Conservation (phyloP, 331 rosid species). For the Phaseolus coccineus region DNA sequence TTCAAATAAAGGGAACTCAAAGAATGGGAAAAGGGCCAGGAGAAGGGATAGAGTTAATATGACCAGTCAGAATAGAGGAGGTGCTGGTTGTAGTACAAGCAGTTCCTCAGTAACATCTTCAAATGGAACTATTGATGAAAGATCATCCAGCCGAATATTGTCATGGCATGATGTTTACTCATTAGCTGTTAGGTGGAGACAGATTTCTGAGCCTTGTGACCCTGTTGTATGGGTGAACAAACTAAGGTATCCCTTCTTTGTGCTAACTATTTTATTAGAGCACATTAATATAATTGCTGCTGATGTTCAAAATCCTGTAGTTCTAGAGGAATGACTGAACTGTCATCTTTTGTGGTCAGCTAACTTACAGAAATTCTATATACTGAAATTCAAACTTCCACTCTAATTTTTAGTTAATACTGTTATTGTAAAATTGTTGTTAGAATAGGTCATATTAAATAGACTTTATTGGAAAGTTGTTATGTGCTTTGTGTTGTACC, state of each 20-base stretch:
- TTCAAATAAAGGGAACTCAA: conserved; percentile 68
- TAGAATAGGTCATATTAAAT: too few relatives aligned
- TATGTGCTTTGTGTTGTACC: too few relatives aligned
- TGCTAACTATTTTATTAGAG: conserved; percentile 20
- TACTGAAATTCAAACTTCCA: neutral
- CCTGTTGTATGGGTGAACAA: conserved; percentile 95
- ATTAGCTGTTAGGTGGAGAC: conserved; percentile 90
- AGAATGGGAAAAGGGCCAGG: conserved; percentile 74
- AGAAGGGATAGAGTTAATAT: conserved; percentile 78
- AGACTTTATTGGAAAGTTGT: too few relatives aligned
- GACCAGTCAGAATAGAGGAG: conserved; percentile 92
- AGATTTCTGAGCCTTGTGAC: conserved; percentile 93
- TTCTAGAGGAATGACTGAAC: conserved; percentile 12
- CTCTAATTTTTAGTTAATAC: conserved; percentile 4
- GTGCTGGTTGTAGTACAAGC: conserved; percentile 91
- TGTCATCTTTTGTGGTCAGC: conserved; percentile 12
- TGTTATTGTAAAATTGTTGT: neutral
- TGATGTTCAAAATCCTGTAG: conserved; percentile 1
- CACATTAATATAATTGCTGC: conserved; percentile 29
- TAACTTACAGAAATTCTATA: conserved; percentile 17
- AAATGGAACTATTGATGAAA: conserved; percentile 61
- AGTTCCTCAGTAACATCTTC: conserved; percentile 62
- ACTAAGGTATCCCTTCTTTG: conserved; percentile 66
- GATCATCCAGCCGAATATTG: conserved; percentile 64
- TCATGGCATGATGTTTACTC: conserved; percentile 82